Conservation (phyloP, 179 eudicot genomes). For the Spinacia oleracea region DNA sequence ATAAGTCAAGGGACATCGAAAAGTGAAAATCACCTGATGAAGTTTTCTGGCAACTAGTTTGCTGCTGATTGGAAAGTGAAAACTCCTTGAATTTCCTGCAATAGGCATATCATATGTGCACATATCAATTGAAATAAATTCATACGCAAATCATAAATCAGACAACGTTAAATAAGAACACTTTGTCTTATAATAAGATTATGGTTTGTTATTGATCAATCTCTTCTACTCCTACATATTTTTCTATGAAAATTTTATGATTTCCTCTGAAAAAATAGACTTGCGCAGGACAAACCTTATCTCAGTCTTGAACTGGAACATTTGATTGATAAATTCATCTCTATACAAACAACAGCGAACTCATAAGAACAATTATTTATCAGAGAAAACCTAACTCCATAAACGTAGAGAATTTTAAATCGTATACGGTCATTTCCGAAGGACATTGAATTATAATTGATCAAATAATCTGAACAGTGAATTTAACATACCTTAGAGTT, state of each 20-base stretch:
- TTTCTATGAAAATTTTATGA: neutral
- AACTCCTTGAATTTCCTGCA: constrained; percentile 35
- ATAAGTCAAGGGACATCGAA: neutral
- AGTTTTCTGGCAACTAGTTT: constrained; percentile 16
- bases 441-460: neutral
- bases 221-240: neutral
- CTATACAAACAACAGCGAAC: constrained; percentile 33
- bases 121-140: too few relatives aligned
- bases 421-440: neutral
- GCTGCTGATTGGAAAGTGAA: constrained; percentile 5
- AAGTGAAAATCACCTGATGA: constrained; percentile 28
- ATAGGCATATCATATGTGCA: neutral
- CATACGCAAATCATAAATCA: neutral
- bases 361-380: neutral
- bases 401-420: neutral
- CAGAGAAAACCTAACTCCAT: neutral
- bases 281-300: constrained; percentile 46
- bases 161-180: neutral
- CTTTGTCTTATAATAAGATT: neutral
- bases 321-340: constrained; percentile 63
- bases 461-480: neutral
- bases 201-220: too few relatives aligned
- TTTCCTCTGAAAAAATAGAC: neutral
- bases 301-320: constrained; percentile 56
- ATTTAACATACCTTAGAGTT: constrained; percentile 39